These are phyloP conservation scores for Pichia cephalocereana DNA, from an alignment of 805 yeast genomes.

Conservation along the genomic window DNA sequence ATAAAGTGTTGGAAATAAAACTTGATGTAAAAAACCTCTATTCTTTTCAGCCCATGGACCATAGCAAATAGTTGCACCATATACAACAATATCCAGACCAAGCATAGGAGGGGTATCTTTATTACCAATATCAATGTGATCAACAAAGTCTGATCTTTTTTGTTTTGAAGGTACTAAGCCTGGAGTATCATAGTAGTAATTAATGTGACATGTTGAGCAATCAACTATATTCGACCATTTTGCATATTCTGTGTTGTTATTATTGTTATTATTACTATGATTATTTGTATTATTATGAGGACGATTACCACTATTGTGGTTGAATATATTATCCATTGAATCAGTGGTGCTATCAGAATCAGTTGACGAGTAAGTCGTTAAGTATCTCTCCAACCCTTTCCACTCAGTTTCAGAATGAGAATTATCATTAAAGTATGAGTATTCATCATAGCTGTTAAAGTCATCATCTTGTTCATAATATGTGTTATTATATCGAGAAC, in stretches of 20 bases:
- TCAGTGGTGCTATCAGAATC: background rate
- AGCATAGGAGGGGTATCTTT: conserved; percentile 48
- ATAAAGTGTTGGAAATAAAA: conserved; percentile 61
- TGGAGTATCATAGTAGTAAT: conserved; percentile 63
- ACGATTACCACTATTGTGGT: background rate
- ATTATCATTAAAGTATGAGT: background rate
- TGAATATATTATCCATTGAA: background rate
- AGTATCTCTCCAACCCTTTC: conserved; percentile 72
- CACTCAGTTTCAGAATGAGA: conserved; percentile 34
- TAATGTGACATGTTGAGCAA: conserved; percentile 43
- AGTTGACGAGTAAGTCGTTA: conserved; percentile 18
- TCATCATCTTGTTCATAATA: background rate
- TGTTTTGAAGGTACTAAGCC: conserved; percentile 44
- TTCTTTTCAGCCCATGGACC: conserved; percentile 98
- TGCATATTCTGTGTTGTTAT: conserved; percentile 59
- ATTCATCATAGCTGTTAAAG: background rate
- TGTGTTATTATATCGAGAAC: too few species aligned
- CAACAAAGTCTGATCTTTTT: conserved; percentile 23
- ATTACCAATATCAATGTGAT: conserved; percentile 50
- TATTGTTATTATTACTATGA: too few species aligned
- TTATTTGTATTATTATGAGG: too few species aligned
- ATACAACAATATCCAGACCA: conserved; percentile 52
- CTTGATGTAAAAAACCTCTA: conserved; percentile 49
- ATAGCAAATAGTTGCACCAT: conserved; percentile 60
- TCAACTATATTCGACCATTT: conserved; percentile 63